Conservation (phyloP, 169 alveolate species). For the Eimeria praecox region DNA sequence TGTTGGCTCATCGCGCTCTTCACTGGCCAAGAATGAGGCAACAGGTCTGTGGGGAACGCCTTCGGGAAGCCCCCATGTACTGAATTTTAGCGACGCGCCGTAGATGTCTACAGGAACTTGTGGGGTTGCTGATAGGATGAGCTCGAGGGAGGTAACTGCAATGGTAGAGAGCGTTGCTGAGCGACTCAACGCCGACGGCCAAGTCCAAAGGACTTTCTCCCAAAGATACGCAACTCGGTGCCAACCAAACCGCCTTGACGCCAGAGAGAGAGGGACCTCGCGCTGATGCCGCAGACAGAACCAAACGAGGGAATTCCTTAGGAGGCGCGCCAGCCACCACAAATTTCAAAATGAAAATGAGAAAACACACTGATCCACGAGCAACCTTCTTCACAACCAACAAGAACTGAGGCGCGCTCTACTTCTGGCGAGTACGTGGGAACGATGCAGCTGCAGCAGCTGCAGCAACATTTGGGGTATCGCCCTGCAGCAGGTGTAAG, state of each 20-base stretch:
- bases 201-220: constrained; percentile 83
- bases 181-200: constrained; percentile 89
- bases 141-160: too few relatives aligned
- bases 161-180: constrained; percentile 85
- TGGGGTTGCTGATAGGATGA: too few relatives aligned
- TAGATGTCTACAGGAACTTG: too few relatives aligned
- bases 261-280: constrained; percentile 89
- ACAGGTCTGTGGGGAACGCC: not conserved
- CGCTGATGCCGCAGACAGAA: constrained; percentile 82
- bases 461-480: too few relatives aligned
- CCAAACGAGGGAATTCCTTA: constrained; percentile 80
- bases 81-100: not conserved
- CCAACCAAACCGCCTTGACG: constrained; percentile 86
- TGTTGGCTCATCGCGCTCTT: not conserved
- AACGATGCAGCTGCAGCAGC: too few relatives aligned
- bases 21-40: not conserved
- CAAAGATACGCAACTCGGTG: constrained; percentile 81
- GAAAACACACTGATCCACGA: not conserved
- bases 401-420: not conserved
- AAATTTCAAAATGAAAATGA: not conserved
- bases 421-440: not conserved
- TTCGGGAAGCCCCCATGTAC: not conserved
- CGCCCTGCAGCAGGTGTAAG: not conserved
- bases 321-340: not conserved
- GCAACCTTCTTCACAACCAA: not conserved